Conservation (phyloP, 164 flowering plant species). For the Pachysandra terminalis region DNA sequence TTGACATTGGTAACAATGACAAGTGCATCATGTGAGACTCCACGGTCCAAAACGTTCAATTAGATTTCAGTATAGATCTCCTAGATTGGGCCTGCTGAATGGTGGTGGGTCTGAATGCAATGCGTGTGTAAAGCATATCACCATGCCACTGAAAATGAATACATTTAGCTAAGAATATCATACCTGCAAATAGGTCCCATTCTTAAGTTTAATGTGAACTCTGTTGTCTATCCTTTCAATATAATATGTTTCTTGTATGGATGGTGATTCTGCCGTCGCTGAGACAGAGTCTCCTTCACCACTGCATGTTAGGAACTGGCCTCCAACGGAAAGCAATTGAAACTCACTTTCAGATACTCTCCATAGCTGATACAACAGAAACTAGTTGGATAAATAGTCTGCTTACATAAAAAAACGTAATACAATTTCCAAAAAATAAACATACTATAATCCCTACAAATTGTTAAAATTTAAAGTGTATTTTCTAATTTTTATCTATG, state of each 20-base stretch:
- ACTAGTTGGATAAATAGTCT: slow-evolving; percentile 9
- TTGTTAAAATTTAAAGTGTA: too few relatives aligned
- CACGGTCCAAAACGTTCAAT: background rate
- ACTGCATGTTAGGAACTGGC: slow-evolving; percentile 67
- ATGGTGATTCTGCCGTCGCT: slow-evolving; percentile 53
- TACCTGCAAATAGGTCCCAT: slow-evolving; percentile 76
- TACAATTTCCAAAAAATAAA: too few relatives aligned
- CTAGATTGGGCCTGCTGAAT: background rate
- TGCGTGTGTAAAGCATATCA: background rate
- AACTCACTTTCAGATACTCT: slow-evolving; percentile 63
- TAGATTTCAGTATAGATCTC: background rate
- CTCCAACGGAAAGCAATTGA: slow-evolving; percentile 62
- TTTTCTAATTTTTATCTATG: too few relatives aligned
- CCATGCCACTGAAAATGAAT: background rate
- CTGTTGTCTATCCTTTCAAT: slow-evolving; percentile 52
- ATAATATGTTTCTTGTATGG: slow-evolving; percentile 51
- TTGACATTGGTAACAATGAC: background rate
- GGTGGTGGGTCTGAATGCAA: background rate
- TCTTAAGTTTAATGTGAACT: slow-evolving; percentile 59
- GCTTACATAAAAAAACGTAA: slow-evolving; percentile 6
- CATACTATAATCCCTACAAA: too few relatives aligned
- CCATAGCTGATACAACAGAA: slow-evolving; percentile 64
- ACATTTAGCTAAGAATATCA: slow-evolving; percentile 3
- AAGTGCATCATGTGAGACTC: background rate
- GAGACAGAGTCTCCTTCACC: slow-evolving; percentile 44